Base-by-base conservation (phyloP, 192 early-diverging fungal genomes). In the Gryganskiella cystojenkinii region DNA sequence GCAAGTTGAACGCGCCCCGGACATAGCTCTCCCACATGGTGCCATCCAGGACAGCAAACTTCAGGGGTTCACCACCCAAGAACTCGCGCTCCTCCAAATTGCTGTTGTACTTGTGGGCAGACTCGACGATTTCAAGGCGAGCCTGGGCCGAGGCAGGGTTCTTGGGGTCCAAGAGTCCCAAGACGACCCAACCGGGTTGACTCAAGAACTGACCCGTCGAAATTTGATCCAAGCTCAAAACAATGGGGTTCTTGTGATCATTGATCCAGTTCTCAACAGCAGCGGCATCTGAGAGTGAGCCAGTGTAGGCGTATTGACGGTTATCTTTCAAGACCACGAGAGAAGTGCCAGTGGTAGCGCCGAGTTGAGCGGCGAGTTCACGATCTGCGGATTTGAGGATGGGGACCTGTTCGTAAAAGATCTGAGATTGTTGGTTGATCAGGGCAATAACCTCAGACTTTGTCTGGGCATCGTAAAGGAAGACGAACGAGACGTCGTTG, bases 171-270 rank as follows among this genome's bases (percentile, higher is more conserved):
- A 95, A 68, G 5, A 95, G 56, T 14, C 80, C 87, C 43, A 96
- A 74, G 0, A 90, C 89, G 3, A 94, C 71, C 57, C 89, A 81
- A 56, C 87, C 84, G 31, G 84, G 72, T 53, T 89, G 79, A 31
- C 88, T 84, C 58, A 96, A 85, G 75, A 95, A 83, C 4, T 84
- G 81, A 34, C 94, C 89, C 10, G 90, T 83, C 63, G 93, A 95
- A 33, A 84, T 74, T 46, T 84, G 72, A 10, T 80, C 83, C 19
- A 95, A 69, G 34, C 87, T 83, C 13, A 86, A 79, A 14, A 93
- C 85, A 34, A 94, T 59, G 20, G 93, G 90, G 66, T 86, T 84
- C 40, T 89, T 85, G 65, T 91, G 85, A 25, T 76, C 78, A 13
- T 85, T 69, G 63, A 94, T 89, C 89, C 89, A 93, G 44, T 80